Conservation (phyloP, 306 rosid species). For the Vachellia collinsii region DNA sequence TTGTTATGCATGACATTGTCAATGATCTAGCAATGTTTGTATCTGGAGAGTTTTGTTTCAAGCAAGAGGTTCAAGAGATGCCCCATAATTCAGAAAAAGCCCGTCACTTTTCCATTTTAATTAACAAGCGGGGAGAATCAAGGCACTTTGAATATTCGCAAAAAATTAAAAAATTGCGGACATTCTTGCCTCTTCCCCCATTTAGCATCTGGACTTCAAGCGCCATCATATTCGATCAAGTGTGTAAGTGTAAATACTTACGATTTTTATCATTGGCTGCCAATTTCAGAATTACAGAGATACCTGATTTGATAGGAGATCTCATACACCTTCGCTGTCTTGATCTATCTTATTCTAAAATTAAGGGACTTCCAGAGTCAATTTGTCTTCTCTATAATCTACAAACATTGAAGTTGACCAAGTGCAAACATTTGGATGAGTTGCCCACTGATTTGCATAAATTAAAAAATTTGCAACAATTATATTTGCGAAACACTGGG, state of each 20-base stretch:
- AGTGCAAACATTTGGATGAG: neutral
- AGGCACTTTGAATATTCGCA: neutral
- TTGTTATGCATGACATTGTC: neutral
- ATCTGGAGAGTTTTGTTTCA: neutral
- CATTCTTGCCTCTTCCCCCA: neutral
- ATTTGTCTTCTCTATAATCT: conserved; percentile 14
- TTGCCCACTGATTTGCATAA: neutral
- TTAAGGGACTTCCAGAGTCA: conserved; percentile 10
- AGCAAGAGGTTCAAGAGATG: neutral
- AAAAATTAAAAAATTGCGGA: neutral
- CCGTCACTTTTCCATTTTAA: neutral
- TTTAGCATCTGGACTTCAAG: accelerated
- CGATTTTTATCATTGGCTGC: neutral
- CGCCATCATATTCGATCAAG: neutral
- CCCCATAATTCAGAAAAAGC: neutral
- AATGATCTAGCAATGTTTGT: conserved; percentile 28
- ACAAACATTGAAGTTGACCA: conserved; percentile 20
- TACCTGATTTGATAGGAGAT: conserved; percentile 11
- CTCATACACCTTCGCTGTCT: conserved; percentile 32
- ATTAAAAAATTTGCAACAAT: neutral
- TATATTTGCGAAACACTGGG: neutral
- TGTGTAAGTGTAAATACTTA: neutral
- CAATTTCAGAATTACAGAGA: neutral
- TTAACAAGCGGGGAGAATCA: accelerated
- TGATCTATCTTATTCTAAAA: neutral